Base-by-base conservation (phyloP, 202 grass and related monocot species). In the Digitaria exilis region DNA sequence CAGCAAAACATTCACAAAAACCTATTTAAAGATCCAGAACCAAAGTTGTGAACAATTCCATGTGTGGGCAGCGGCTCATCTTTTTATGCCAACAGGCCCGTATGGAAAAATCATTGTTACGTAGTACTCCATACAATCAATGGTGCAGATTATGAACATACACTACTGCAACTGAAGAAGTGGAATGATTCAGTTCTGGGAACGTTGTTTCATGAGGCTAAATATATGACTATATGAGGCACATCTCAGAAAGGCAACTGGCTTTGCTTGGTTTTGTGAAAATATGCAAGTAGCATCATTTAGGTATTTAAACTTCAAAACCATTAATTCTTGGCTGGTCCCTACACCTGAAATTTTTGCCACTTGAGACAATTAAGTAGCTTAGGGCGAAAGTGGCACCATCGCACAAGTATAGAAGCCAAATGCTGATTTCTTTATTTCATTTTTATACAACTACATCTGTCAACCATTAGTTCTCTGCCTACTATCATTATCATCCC, bases 1-100 rank as follows among this genome's bases (percentile, higher is more conserved):
- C n/a, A n/a, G 13, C 3, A 10, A 73, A 25, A 70, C 56, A 64
- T 67, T 19, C 25, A 59, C 62, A 80, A 13, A 88, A n/a, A 18
- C 71, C 22, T 76, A 69, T 28, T 49, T 86, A 22, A 66, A 86
- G 12, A 80, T n/a, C n/a, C n/a, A n/a, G n/a, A n/a, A n/a, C n/a
- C n/a, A n/a, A n/a, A n/a, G n/a, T n/a, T n/a, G n/a, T n/a, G n/a
- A n/a, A n/a, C n/a, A n/a, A n/a, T n/a, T n/a, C n/a, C n/a, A n/a
- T n/a, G n/a, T n/a, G n/a, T 67, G 50, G 64, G 66, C 30, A 21
- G 21, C 11, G 7, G 18, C 32, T 62, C 62, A 52, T 26, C 8
- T 31, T 60, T 85, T 45, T 73, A 67, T 57, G 21, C 7, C 11
- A 76, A n/a, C 1, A 50, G 15, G 42, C 78, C 76, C 51, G 32